Conservation (phyloP, 352 stramenopile species). For the Globisporangium cystogenes region DNA sequence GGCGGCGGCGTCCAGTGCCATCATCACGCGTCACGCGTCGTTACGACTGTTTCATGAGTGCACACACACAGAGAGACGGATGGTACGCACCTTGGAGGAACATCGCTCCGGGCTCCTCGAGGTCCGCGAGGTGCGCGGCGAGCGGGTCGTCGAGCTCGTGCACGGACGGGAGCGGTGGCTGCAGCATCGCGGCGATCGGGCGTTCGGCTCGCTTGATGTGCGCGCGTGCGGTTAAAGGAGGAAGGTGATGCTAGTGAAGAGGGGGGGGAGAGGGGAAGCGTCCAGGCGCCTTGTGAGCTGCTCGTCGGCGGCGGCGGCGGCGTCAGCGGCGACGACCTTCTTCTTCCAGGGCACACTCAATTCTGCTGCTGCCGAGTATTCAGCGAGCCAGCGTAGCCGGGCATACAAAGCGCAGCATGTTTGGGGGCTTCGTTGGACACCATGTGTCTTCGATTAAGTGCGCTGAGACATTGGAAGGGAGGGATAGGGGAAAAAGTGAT, state of each 20-base stretch:
- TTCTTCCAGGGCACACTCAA: no score
- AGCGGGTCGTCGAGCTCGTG: conserved; percentile 70
- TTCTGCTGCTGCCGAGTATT: no score
- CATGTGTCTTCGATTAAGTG: no score
- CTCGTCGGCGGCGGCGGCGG: no score
- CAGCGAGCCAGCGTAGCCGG: neutral
- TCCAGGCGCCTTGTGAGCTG: no score
- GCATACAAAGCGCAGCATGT: no score
- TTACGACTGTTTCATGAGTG: neutral
- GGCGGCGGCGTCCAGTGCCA: neutral
- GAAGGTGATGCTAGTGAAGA: no score
- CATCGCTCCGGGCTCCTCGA: conserved; percentile 56
- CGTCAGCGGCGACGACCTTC: no score
- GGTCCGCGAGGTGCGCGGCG: conserved; percentile 62
- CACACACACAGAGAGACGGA: neutral
- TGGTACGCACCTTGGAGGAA: conserved; percentile 52
- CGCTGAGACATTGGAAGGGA: neutral
- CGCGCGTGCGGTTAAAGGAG: no score
- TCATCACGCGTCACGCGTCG: neutral
- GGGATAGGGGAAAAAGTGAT: neutral
- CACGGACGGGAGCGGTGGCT: conserved; percentile 44
- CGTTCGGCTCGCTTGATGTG: neutral
- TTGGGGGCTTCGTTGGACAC: neutral
- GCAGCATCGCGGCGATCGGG: conserved; percentile 24
- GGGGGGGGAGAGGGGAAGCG: no score